Percentiles rank a stretch among this genome's conserved stretches.
phyloP scores from a whole-genome alignment of 768 basidiomycete species.

The Tylopilus cervinicoccineus region DNA sequence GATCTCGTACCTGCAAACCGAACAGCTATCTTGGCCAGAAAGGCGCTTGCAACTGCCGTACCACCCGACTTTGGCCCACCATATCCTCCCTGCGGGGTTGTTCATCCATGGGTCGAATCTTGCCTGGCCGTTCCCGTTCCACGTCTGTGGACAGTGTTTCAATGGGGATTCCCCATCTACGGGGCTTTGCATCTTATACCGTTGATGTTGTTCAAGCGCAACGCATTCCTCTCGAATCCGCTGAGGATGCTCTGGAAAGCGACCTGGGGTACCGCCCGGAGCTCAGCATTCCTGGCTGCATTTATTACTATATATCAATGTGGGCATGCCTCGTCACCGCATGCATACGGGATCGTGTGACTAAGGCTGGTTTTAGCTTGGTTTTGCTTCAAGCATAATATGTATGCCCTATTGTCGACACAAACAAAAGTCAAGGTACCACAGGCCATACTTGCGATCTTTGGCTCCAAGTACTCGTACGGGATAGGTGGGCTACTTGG shows the following conservation, averaged over 20 bases:
- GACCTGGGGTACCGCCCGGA: constrained; percentile 68
- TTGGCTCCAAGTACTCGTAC: constrained; percentile 69
- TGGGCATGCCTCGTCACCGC: constrained; percentile 34
- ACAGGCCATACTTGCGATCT: constrained; percentile 45
- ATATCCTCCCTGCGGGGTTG: constrained; percentile 63
- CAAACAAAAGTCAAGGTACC: constrained; percentile 37
- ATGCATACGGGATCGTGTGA: background rate
- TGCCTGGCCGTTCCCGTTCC: constrained; percentile 43
- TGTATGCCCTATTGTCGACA: constrained; percentile 47
- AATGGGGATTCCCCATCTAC: constrained; percentile 82
- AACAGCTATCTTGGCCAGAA: constrained; percentile 43
- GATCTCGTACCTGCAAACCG: constrained; percentile 54
- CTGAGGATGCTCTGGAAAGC: constrained; percentile 60
- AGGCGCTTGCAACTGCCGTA: constrained; percentile 31
- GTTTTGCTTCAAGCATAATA: constrained; percentile 63
- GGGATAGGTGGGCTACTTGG: constrained; percentile 70
- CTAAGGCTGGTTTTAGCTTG: constrained; percentile 36
- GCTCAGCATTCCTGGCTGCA: constrained; percentile 81
- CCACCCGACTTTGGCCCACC: constrained; percentile 43
- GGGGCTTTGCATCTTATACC: constrained; percentile 90
- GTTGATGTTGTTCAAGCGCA: constrained; percentile 74
- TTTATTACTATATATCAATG: constrained; percentile 84
- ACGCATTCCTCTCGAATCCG: constrained; percentile 62
- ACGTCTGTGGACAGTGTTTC: constrained; percentile 76
- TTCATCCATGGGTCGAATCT: constrained; percentile 68